phyloP scores from a whole-genome alignment of 2,329 filamentous ascomycete genomes.

The Fusarium proliferatum region DNA sequence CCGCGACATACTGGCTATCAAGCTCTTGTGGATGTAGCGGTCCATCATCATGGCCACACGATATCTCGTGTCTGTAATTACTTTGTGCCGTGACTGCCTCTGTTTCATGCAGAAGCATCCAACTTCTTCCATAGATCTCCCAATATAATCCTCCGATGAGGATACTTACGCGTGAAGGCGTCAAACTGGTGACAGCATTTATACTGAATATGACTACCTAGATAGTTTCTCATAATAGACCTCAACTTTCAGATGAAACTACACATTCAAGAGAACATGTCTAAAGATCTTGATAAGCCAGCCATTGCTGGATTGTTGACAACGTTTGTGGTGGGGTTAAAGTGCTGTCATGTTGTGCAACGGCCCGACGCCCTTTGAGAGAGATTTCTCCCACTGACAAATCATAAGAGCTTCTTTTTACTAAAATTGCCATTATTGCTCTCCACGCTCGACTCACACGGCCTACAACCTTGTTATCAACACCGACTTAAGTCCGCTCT shows the following conservation, averaged over 20 bases:
- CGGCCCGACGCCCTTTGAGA: slow-evolving; percentile 24
- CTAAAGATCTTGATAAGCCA: neutral
- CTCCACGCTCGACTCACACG: slow-evolving; percentile 40
- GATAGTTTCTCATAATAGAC: neutral
- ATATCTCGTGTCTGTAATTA: neutral
- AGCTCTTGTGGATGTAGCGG: slow-evolving; percentile 69
- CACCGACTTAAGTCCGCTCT: slow-evolving; percentile 5
- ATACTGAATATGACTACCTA: neutral
- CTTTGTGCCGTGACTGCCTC: neutral
- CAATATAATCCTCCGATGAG: neutral
- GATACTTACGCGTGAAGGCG: neutral
- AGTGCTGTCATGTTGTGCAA: slow-evolving; percentile 29
- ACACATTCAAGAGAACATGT: neutral
- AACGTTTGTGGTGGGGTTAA: slow-evolving; percentile 26
- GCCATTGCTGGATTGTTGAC: neutral
- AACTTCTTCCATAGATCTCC: neutral
- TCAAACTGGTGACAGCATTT: neutral
- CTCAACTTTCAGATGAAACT: neutral
- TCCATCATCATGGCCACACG: slow-evolving; percentile 76
- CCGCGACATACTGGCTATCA: slow-evolving; percentile 65
- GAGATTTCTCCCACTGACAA: slow-evolving; percentile 41
- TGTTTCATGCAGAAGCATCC: neutral
- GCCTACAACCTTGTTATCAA: slow-evolving; percentile 11
- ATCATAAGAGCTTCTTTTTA: slow-evolving; percentile 25
- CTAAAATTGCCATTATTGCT: slow-evolving; percentile 19